Base-by-base conservation (phyloP, 2,329 filamentous ascomycete species). In the Neofusicoccum parvum region DNA sequence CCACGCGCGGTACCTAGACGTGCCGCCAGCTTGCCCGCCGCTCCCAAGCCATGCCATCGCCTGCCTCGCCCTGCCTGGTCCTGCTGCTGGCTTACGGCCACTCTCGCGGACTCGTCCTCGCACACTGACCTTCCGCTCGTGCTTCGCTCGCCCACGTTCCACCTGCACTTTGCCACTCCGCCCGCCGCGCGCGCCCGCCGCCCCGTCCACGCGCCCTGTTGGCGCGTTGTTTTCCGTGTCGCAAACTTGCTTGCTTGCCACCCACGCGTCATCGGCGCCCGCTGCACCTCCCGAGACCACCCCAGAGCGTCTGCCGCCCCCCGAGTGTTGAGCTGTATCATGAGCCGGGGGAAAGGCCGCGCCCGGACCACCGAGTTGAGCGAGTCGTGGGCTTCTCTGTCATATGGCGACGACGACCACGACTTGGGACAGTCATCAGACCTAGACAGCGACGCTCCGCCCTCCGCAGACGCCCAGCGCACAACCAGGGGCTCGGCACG, bases 351-450 rank as follows among this genome's bases (percentile, higher is more conserved):
- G 41, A 60, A 60, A 48, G 56, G 41, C 68, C 14, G 71, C 71
- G 36, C 68, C 75, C 48, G 50, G 45, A 56, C 41, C 39, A 64
- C n/a, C 20, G 62, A 64, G 39, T 50, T 64, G 20, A 72, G 71
- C 12, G 74, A 76, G 46, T 76, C 74, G 3, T 77, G 75, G 75
- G 73, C 73, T 43, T 72, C 72, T 49, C 69, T 76, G 34, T 71
- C 73, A 23, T 66, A 67, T 34, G 66, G 68, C 59, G 68, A 74
- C 37, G 65, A 70, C 36, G 68, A 69, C 32, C 41, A 45, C 11
- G 66, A 69, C 39, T 62, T 66, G 6, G 68, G 68, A 63, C 69
- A 72, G 32, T 71, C 70, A 10, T 56, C 50, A 7, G 17, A 46
- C 34, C 11, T 20, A 10, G 62, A 54, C n/a, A 48, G 51, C 50